Evolutionary conservation across 805 yeast species (phyloP).

Genomic region (Yarrowia sp.): DNA sequence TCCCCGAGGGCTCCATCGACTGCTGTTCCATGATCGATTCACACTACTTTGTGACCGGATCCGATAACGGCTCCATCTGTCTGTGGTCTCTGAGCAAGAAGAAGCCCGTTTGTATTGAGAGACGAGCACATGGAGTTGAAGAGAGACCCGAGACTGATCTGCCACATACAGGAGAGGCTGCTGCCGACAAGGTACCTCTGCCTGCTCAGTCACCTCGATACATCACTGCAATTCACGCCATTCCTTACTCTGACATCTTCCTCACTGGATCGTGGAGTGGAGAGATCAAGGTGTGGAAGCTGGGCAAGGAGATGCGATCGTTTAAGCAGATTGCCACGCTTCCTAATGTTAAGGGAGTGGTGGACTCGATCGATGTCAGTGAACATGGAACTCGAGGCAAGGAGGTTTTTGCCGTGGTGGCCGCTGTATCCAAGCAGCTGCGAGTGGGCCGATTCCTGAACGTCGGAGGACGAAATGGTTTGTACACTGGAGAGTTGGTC

Average conservation of each 20-base stretch:
- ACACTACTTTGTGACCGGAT: constrained; percentile 88
- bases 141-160: constrained; percentile 42
- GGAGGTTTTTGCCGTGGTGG: constrained; percentile 53
- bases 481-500: constrained; percentile 43
- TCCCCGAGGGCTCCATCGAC: constrained; percentile 80
- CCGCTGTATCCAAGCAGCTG: constrained; percentile 79
- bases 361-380: constrained; percentile 38
- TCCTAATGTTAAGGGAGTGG: constrained; percentile 60
- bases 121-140: constrained; percentile 74
- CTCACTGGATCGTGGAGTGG: constrained; percentile 91
- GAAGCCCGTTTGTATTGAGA: constrained; percentile 70
- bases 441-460: constrained; percentile 83
- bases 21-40: constrained; percentile 90
- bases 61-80: constrained; percentile 88
- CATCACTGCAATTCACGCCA: constrained; percentile 76
- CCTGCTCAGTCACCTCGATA: constrained; percentile 77
- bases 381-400: constrained; percentile 40
- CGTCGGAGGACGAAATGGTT: constrained; percentile 69
- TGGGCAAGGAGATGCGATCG: constrained; percentile 60
- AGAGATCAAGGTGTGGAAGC: constrained; percentile 69
- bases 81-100: constrained; percentile 90
- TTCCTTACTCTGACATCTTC: constrained; percentile 82
- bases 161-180: constrained; percentile 45
- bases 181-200: constrained; percentile 50
- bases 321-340: constrained; percentile 59